Evolutionary conservation across 805 yeast genomes (phyloP), one percentile per base, ranked within the genome.

Genomic region (Wickerhamomyces chaumierensis): DNA sequence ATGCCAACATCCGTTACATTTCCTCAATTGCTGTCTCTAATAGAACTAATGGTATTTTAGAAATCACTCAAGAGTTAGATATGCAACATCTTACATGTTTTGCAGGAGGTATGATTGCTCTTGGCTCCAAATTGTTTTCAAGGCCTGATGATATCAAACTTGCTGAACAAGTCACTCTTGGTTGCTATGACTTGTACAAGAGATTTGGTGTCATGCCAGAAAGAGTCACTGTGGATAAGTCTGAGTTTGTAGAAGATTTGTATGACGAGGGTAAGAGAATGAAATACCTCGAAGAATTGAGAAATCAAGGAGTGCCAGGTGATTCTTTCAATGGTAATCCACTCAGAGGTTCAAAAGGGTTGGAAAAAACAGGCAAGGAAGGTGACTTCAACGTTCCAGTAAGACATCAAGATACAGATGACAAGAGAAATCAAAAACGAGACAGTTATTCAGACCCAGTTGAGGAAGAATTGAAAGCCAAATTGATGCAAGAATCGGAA

Each of bases 91-190:
- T 71, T 35, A 52, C 69, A 6, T 75, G 81, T 47, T 71, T 68
- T 40, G 57, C 71, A 4, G 79, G 78, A 14, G 73, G 78, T 2
- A 71, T 70, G 66, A 58, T 68, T 48, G 71, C 71, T 0, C 48
- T 73, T 19, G 73, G 72, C 2, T 59, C 72, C 5, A 64, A 57
- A 35, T 39, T 71, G 2, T 60, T 73, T 16, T 39, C 46, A 29
- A 46, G 60, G 11, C 58, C 63, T 6, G 45, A 53, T 4, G 68
- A 68, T 41, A 42, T 66, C 36, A 56, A 56, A 13, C 42, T 60
- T n/a, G 79, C 72, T 3, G 56, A 52, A 17, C 54, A 62, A 31
- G 41, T 75, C 9, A 63, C 78, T 0, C 52, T 62, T 34, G 77
- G 79, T 6, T 75, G 80, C 48, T 63, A 61, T 33, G 55, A 65